Conservation (phyloP, 345 rosid species). For the Psidium guajava region DNA sequence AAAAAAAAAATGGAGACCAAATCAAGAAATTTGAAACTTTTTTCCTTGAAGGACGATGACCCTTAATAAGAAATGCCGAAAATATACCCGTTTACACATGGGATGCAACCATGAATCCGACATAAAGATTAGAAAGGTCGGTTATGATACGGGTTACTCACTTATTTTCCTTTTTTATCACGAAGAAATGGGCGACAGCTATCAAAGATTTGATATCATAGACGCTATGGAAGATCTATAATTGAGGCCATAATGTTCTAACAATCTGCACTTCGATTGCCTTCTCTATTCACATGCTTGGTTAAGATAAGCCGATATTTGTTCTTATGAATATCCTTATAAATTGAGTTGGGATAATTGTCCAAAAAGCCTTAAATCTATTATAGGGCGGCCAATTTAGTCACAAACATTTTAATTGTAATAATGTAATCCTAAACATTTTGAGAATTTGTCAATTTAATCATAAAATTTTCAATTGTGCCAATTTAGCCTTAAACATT, state of each 20-base stretch:
- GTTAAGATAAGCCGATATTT: neutral
- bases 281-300: neutral
- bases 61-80: neutral
- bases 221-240: neutral
- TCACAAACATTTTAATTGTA: no score
- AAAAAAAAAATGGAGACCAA: neutral
- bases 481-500: no score
- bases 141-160: neutral
- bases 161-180: neutral
- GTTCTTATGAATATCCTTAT: neutral
- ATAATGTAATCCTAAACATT: no score
- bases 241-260: neutral
- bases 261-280: neutral
- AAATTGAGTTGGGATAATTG: neutral
- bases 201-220: neutral
- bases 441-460: no score
- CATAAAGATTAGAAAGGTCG: neutral
- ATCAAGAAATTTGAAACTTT: neutral
- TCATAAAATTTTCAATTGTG: no score
- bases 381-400: no score
- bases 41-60: neutral
- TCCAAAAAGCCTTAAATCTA: no score
- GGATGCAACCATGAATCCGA: neutral
- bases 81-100: neutral
- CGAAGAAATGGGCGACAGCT: no score